Evolutionary conservation across 768 basidiomycete genomes (phyloP).

Genomic region (Trichaptum fuscoviolaceum): DNA sequence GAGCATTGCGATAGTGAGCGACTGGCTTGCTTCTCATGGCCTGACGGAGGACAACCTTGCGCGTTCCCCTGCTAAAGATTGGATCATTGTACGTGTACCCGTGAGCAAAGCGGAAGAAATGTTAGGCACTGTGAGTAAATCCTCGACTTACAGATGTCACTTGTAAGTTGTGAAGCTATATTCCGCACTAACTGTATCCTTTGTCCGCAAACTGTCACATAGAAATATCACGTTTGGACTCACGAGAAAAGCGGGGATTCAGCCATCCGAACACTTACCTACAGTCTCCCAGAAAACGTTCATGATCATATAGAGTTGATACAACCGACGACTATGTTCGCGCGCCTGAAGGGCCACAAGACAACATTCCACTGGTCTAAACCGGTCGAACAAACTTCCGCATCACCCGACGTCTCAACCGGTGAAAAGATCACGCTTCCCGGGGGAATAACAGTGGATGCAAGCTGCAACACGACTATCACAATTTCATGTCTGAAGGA

Average conservation of each 20-base stretch:
- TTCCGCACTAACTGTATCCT: background rate
- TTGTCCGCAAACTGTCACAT: constrained; percentile 5
- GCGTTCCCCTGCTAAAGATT: constrained; percentile 64
- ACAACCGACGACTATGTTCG: constrained; percentile 70
- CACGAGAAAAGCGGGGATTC: constrained; percentile 47
- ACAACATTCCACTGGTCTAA: constrained; percentile 32
- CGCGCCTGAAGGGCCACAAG: constrained; percentile 37
- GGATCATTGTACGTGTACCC: constrained; percentile 57
- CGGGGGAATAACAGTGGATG: constrained; percentile 35
- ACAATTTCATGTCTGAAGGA: constrained; percentile 50
- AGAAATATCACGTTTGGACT: constrained; percentile 63
- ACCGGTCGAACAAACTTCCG: constrained; percentile 4
- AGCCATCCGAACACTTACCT: constrained; percentile 61
- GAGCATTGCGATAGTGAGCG: constrained; percentile 47
- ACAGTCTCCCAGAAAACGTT: constrained; percentile 57
- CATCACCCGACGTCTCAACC: constrained; percentile 2
- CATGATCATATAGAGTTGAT: constrained; percentile 60
- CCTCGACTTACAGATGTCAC: background rate
- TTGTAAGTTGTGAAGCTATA: background rate
- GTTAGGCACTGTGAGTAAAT: constrained; percentile 54
- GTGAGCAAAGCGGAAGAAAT: constrained; percentile 60
- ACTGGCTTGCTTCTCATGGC: constrained; percentile 58
- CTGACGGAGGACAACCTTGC: constrained; percentile 40
- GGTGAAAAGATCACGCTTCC: constrained; percentile 11
- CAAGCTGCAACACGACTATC: constrained; percentile 25